These are phyloP conservation scores for Paecilomyces variotii DNA, from an alignment of 2,329 filamentous ascomycete species.

Conservation along the genomic window DNA sequence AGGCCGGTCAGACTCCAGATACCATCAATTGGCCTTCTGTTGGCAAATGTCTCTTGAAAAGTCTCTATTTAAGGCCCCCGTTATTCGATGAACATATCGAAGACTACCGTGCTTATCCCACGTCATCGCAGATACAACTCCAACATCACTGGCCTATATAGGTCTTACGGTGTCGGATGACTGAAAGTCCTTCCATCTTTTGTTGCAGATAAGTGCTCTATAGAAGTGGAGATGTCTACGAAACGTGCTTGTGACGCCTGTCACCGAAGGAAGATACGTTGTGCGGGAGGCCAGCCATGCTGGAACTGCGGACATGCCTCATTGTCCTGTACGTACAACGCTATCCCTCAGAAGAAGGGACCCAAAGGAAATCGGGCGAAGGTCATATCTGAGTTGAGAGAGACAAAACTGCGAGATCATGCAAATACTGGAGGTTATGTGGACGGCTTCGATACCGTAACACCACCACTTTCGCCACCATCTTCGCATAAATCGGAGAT, in stretches of 20 bases:
- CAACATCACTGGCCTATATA: not conserved
- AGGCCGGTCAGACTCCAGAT: not conserved
- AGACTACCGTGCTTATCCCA: not conserved
- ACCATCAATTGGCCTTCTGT: not conserved
- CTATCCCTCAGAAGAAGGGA: slow-evolving; percentile 67
- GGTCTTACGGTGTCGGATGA: not conserved
- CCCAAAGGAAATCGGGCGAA: slow-evolving; percentile 68
- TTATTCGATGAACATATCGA: not conserved
- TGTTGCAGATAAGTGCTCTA: not conserved
- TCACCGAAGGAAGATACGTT: slow-evolving; percentile 18
- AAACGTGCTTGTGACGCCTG: slow-evolving; percentile 22
- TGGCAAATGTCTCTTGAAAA: not conserved
- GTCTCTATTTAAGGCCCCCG: not conserved
- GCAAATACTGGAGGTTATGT: not conserved
- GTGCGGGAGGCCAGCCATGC: slow-evolving; percentile 46
- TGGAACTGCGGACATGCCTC: slow-evolving; percentile 61
- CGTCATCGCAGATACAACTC: not conserved
- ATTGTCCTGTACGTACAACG: slow-evolving; percentile 65
- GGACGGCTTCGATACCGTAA: not conserved
- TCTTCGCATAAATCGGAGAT: slow-evolving; percentile 44
- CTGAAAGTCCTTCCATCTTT: not conserved
- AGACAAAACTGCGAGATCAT: slow-evolving; percentile 47
- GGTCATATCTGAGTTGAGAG: slow-evolving; percentile 65
- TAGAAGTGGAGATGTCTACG: not conserved
- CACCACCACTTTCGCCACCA: not conserved